Conservation (phyloP, 2,329 filamentous ascomycete genomes). For the Colletotrichum sp. region DNA sequence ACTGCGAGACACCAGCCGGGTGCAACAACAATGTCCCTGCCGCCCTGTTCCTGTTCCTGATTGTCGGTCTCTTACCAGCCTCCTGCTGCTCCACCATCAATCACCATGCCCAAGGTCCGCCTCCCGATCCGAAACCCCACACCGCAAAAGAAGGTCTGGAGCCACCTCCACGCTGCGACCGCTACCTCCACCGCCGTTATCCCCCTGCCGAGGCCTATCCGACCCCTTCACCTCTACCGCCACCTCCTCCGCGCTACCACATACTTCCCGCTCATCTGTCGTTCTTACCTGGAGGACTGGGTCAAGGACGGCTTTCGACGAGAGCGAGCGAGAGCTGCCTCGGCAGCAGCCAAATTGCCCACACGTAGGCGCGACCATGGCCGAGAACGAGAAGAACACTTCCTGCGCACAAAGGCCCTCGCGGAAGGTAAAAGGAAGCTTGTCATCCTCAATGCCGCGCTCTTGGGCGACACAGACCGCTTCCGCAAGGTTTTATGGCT, state of each 20-base stretch:
- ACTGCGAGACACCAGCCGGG: neutral
- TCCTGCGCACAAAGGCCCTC: slow-evolving; percentile 1
- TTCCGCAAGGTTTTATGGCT: slow-evolving; percentile 53
- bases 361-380: slow-evolving; percentile 1
- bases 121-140: slow-evolving; percentile 31
- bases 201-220: slow-evolving; percentile 36
- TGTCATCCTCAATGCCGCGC: slow-evolving; percentile 56
- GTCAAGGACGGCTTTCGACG: slow-evolving; percentile 52
- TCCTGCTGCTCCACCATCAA: neutral
- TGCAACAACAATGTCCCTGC: neutral
- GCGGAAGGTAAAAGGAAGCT: slow-evolving; percentile 29
- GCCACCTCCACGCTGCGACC: neutral
- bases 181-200: slow-evolving; percentile 28
- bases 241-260: slow-evolving; percentile 64
- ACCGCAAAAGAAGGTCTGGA: neutral
- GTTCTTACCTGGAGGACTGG: slow-evolving; percentile 43
- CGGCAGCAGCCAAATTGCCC: slow-evolving; percentile 44
- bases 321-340: slow-evolving; percentile 24
- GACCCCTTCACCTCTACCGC: slow-evolving; percentile 56
- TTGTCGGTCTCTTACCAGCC: neutral
- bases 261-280: slow-evolving; percentile 61
- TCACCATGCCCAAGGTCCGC: slow-evolving; percentile 27
- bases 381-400: neutral
- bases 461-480: slow-evolving; percentile 50
- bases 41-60: neutral